These are phyloP conservation scores for Aspergillus nidulans DNA, from an alignment of 495 filamentous ascomycete species.

Conservation along the genomic window DNA sequence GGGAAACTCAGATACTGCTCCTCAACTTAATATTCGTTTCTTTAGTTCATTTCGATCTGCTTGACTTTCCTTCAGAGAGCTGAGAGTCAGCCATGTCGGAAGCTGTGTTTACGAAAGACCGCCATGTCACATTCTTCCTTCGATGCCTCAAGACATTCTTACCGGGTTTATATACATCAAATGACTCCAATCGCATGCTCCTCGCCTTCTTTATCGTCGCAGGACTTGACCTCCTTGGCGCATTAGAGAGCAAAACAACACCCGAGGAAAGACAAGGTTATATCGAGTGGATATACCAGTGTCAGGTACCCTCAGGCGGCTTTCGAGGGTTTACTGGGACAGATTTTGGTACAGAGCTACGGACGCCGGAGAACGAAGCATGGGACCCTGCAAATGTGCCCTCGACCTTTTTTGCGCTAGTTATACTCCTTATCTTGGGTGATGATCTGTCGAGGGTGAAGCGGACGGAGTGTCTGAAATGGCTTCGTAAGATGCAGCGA, in stretches of 20 bases:
- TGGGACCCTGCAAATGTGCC: constrained; percentile 82
- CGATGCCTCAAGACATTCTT: constrained; percentile 80
- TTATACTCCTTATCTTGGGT: constrained; percentile 66
- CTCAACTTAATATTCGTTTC: not conserved
- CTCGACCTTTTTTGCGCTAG: constrained; percentile 82
- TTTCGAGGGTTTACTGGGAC: constrained; percentile 78
- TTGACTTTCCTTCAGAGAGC: not conserved
- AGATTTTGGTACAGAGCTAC: constrained; percentile 46
- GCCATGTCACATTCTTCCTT: constrained; percentile 88
- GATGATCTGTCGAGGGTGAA: constrained; percentile 68
- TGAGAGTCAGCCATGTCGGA: constrained; percentile 25
- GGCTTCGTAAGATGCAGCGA: constrained; percentile 75
- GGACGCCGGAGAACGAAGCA: constrained; percentile 42
- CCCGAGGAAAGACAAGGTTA: constrained; percentile 55
- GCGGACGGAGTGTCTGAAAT: constrained; percentile 60
- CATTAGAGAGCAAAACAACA: constrained; percentile 52
- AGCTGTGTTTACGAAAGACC: constrained; percentile 57
- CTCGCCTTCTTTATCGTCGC: constrained; percentile 84
- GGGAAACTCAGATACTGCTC: not conserved
- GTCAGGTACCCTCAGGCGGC: constrained; percentile 68
- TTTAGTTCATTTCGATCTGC: not conserved
- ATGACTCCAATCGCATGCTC: constrained; percentile 84
- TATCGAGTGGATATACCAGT: constrained; percentile 67
- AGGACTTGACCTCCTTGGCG: constrained; percentile 74
- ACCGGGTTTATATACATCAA: constrained; percentile 74